Conservation (phyloP, 2,329 filamentous ascomycete genomes). For the Grosmannia huntii region DNA sequence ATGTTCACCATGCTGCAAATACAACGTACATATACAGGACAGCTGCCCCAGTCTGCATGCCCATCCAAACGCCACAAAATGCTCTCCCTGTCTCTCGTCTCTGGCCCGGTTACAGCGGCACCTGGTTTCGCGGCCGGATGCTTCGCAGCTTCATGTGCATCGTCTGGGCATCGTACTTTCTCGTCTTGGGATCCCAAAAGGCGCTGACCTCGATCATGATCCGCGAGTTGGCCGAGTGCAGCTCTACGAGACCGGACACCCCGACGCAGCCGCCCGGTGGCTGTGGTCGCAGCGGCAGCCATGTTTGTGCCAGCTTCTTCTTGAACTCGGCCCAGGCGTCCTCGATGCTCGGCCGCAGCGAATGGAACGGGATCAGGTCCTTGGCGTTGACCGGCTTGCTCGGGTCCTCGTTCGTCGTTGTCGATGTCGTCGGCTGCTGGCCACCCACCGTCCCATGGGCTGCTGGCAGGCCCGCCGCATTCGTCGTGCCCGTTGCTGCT, state of each 20-base stretch:
- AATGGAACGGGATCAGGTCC: conserved; percentile 13
- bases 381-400: conserved; percentile 4
- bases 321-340: conserved; percentile 21
- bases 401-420: neutral
- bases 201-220: conserved; percentile 38
- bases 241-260: conserved; percentile 41
- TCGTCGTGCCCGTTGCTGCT: neutral
- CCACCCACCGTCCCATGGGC: neutral
- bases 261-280: conserved; percentile 38
- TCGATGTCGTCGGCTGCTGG: neutral
- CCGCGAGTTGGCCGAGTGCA: conserved; percentile 31
- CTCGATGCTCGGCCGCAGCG: conserved; percentile 17
- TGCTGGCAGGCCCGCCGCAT: neutral
- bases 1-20: neutral
- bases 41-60: neutral
- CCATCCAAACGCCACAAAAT: neutral
- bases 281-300: conserved; percentile 27
- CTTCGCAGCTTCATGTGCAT: conserved; percentile 28
- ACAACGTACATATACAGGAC: neutral
- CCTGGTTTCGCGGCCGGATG: conserved; percentile 28
- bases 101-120: conserved; percentile 9
- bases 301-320: conserved; percentile 29
- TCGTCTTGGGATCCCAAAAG: conserved; percentile 44
- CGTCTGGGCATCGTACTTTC: conserved; percentile 27
- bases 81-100: neutral